Percentiles rank a stretch among this genome's conserved stretches.
phyloP scores from a whole-genome alignment of 495 filamentous ascomycete species.

The Xylaria acuta region DNA sequence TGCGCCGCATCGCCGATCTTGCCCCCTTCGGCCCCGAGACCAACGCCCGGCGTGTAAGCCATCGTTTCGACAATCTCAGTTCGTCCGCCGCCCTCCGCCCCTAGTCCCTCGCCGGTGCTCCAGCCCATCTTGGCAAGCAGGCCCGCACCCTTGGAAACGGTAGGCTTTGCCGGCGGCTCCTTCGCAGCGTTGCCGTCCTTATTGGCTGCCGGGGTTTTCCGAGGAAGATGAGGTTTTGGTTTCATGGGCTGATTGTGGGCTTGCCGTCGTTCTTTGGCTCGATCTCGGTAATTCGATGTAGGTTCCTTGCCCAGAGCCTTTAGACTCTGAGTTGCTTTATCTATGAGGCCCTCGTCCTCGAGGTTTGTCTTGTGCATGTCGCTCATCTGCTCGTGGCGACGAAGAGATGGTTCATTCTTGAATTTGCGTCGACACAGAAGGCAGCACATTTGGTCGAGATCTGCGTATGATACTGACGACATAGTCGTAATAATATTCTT shows the following conservation, averaged over 20 bases:
- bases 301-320: slow-evolving; percentile 40
- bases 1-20: slow-evolving; percentile 84
- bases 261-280: slow-evolving; percentile 80
- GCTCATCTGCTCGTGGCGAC: slow-evolving; percentile 78
- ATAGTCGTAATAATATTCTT: slow-evolving; percentile 23
- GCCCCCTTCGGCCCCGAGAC: slow-evolving; percentile 81
- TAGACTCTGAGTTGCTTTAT: slow-evolving; percentile 66
- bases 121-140: slow-evolving; percentile 93
- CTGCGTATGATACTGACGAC: slow-evolving; percentile 65
- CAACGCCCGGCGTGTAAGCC: slow-evolving; percentile 82
- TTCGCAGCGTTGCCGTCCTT: slow-evolving; percentile 34
- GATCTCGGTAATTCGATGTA: slow-evolving; percentile 74
- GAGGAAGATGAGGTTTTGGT: slow-evolving; percentile 50
- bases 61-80: slow-evolving; percentile 79
- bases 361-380: slow-evolving; percentile 76
- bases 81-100: slow-evolving; percentile 77
- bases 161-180: slow-evolving; percentile 39
- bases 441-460: slow-evolving; percentile 74
- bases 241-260: slow-evolving; percentile 73
- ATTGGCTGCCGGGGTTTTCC: slow-evolving; percentile 40
- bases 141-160: slow-evolving; percentile 80
- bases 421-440: slow-evolving; percentile 79
- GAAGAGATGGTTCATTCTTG: slow-evolving; percentile 69
- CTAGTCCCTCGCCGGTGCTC: slow-evolving; percentile 79
- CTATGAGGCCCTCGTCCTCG: slow-evolving; percentile 61